phyloP scores from a whole-genome alignment of 306 rosid genomes.

The Lagenaria siceraria region DNA sequence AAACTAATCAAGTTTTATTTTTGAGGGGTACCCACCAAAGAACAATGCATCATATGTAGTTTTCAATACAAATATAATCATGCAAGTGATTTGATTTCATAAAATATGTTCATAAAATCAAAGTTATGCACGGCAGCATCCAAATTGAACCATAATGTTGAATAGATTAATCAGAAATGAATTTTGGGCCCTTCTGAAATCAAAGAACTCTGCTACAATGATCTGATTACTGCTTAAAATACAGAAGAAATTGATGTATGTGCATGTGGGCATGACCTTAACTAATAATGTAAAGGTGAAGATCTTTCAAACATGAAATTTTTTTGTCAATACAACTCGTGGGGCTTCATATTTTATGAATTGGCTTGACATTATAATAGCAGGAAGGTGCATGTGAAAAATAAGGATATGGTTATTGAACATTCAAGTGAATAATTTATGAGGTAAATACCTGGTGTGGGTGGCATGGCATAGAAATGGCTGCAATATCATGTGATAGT shows the following conservation, averaged over 20 bases:
- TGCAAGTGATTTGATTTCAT: constrained; percentile 1
- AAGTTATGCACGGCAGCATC: neutral
- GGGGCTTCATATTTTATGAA: constrained; percentile 4
- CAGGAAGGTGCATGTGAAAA: neutral
- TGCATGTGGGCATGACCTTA: neutral
- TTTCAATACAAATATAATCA: neutral
- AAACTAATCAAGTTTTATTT: neutral
- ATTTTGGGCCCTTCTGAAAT: neutral
- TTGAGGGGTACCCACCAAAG: neutral
- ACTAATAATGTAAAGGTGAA: neutral
- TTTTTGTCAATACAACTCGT: neutral
- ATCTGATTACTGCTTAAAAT: neutral
- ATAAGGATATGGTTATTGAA: neutral
- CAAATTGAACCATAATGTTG: neutral
- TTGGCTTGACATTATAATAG: neutral
- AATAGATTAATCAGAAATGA: neutral
- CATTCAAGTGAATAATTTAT: neutral
- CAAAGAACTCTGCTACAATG: neutral
- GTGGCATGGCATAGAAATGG: neutral
- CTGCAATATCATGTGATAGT: neutral
- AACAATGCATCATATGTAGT: neutral
- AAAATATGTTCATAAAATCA: neutral
- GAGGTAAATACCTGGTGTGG: neutral
- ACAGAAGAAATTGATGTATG: neutral
- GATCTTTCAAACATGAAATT: neutral